A percentile compares a stretch with the other conserved stretches of the same genome.
Conservation (phyloP, 2,329 filamentous ascomycete species). For the Ophiostoma australiae region DNA sequence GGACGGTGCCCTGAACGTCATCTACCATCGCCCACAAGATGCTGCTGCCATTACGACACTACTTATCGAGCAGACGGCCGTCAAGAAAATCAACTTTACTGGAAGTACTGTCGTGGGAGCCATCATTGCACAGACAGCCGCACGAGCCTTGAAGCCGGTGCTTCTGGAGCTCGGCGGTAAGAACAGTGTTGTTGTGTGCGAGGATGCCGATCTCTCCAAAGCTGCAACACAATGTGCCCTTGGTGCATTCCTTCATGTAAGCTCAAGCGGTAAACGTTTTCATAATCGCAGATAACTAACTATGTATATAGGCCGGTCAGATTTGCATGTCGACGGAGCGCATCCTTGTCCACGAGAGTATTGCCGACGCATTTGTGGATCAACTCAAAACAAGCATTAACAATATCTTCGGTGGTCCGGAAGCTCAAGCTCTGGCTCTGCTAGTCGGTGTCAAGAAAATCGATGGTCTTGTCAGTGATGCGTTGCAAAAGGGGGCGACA, state of each 20-base stretch:
- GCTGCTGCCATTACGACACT: constrained; percentile 62
- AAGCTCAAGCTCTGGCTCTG: constrained; percentile 7
- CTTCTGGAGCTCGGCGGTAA: constrained; percentile 82
- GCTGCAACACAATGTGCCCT: constrained; percentile 64
- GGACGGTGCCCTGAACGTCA: constrained; percentile 65
- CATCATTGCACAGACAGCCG: constrained; percentile 65
- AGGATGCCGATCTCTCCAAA: constrained; percentile 70
- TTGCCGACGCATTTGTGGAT: constrained; percentile 44
- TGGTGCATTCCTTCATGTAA: constrained; percentile 57
- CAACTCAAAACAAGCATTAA: constrained; percentile 34
- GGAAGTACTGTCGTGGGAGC: constrained; percentile 69
- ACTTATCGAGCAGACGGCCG: constrained; percentile 59
- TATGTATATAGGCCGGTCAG: constrained; percentile 41
- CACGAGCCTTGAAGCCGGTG: constrained; percentile 70
- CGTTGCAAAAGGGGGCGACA: neutral
- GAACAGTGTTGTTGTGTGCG: constrained; percentile 69
- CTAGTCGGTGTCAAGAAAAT: neutral
- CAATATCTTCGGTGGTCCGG: neutral
- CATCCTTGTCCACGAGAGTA: constrained; percentile 53
- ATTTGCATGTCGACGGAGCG: constrained; percentile 83
- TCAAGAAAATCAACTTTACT: constrained; percentile 85
- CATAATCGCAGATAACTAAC: neutral
- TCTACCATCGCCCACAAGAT: constrained; percentile 61
- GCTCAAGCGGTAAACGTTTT: neutral
- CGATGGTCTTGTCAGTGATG: neutral